Evolutionary conservation across 2,329 filamentous ascomycete species (phyloP).

Genomic region (Canariomyces notabilis): DNA sequence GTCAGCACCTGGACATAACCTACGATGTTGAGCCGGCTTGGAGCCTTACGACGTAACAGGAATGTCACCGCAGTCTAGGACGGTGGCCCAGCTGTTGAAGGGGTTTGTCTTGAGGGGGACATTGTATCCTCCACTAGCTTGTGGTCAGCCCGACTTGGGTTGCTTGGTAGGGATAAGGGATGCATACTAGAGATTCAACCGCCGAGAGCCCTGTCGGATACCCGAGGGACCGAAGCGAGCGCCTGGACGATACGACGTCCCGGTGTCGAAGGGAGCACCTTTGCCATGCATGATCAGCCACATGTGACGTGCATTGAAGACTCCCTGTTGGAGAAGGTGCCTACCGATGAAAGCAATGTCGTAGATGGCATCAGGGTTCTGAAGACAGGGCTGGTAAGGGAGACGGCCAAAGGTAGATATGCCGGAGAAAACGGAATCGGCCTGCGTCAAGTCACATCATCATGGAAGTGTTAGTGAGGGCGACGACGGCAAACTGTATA

Average conservation of each 20-base stretch:
- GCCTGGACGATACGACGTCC: slow-evolving; percentile 78
- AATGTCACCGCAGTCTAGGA: slow-evolving; percentile 80
- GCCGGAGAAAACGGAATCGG: slow-evolving; percentile 82
- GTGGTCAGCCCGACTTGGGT: slow-evolving; percentile 22
- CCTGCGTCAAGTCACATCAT: slow-evolving; percentile 53
- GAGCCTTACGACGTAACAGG: slow-evolving; percentile 83
- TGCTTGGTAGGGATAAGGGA: slow-evolving; percentile 30
- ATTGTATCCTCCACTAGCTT: slow-evolving; percentile 72
- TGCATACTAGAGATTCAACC: slow-evolving; percentile 80
- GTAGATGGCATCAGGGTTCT: slow-evolving; percentile 64
- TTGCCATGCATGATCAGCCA: no score
- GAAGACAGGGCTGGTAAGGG: slow-evolving; percentile 70
- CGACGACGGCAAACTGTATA: no score
- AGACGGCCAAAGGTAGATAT: slow-evolving; percentile 81
- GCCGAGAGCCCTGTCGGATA: slow-evolving; percentile 79
- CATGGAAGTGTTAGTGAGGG: no score
- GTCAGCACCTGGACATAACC: no score
- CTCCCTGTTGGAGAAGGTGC: no score
- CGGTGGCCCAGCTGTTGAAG: slow-evolving; percentile 74
- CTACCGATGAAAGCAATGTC: slow-evolving; percentile 86
- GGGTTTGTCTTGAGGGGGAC: slow-evolving; percentile 75
- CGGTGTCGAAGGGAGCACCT: slow-evolving; percentile 81
- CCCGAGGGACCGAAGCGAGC: slow-evolving; percentile 80
- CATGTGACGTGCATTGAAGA: no score
- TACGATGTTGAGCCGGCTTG: no score